Base-by-base conservation (phyloP, 495 filamentous ascomycete species). In the Neurospora sp. region DNA sequence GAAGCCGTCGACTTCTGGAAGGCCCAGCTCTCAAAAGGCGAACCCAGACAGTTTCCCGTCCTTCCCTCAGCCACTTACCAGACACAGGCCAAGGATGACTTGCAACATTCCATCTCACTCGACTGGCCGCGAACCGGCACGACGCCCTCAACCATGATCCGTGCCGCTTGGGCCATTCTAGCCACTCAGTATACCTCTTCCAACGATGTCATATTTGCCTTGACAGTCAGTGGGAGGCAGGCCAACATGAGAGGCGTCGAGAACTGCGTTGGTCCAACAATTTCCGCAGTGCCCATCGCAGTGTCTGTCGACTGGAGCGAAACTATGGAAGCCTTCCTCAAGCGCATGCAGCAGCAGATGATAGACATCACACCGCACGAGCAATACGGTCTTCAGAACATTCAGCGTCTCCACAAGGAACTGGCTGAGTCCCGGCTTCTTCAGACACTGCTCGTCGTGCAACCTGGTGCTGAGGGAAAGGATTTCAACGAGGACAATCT, bases 211-310 rank as follows among this genome's bases (percentile, higher is more conserved):
- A 76, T 85, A 7, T 85, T 85, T 68, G 84, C 83, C 9, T 77
- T 81, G 66, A 80, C 82, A 10, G 73, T 84, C 0, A 76, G 78
- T 22, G 87, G 87, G 44, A 80, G 88, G 18, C 81, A 84, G 14
- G 81, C 82, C 12, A 78, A 82, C 8, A 75, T 89, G 2, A 71
- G 76, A 7, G 86, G 83, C 20, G 77, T 90, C 11, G 79, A 80
- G 11, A 78, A 82, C 35, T 85, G 88, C 66, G 76, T 82, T 1
- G 88, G 87, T 0, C 84, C 89, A 0, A 81, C 88, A 0, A 85
- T 91, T 46, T 84, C 89, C 11, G 90, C 90, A 0, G 78, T 90
- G 0, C 90, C 90, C 11, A 79, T 87, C 16, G 82, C 88, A 3
- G 77, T 82, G 42, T 44, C 42, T 2, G 42, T 44, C 3, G 42